phyloP scores from a whole-genome alignment of 2,329 filamentous ascomycete species.

The Penicillium hordei region DNA sequence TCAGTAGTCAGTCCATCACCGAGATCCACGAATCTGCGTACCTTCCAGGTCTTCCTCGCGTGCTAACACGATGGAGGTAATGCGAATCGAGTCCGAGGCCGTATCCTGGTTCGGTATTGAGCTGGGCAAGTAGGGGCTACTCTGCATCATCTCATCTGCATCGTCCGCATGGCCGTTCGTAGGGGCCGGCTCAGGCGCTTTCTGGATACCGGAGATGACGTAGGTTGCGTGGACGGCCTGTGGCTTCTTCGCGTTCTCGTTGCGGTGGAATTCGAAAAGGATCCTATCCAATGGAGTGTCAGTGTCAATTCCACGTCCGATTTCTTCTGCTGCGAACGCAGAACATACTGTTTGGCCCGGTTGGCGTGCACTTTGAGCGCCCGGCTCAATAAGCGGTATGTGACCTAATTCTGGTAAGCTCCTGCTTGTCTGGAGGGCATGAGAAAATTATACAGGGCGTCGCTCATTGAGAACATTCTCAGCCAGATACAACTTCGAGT shows the following conservation, averaged over 20 bases:
- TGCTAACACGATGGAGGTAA: slow-evolving; percentile 64
- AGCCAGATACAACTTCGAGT: slow-evolving; percentile 71
- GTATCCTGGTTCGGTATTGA: slow-evolving; percentile 59
- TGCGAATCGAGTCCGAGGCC: slow-evolving; percentile 53
- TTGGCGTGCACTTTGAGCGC: slow-evolving; percentile 82
- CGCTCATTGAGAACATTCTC: slow-evolving; percentile 74
- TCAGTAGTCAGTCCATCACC: not conserved
- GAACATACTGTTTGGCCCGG: slow-evolving; percentile 78
- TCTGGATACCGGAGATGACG: slow-evolving; percentile 71
- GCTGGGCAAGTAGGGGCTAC: slow-evolving; percentile 66
- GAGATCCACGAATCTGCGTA: slow-evolving; percentile 30
- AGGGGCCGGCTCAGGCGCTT: slow-evolving; percentile 32
- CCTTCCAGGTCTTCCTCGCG: slow-evolving; percentile 71
- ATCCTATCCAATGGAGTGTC: slow-evolving; percentile 57
- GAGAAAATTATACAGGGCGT: slow-evolving; percentile 58
- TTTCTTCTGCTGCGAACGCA: not conserved
- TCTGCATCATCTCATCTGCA: slow-evolving; percentile 63
- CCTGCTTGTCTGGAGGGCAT: not conserved
- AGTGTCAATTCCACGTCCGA: not conserved
- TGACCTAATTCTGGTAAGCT: slow-evolving; percentile 59
- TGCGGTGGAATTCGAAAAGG: slow-evolving; percentile 79
- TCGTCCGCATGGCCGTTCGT: slow-evolving; percentile 57
- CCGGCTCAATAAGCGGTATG: slow-evolving; percentile 81
- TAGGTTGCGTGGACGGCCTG: slow-evolving; percentile 89
- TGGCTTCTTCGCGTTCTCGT: slow-evolving; percentile 72